Evolutionary conservation across 2,329 filamentous ascomycete species (phyloP).

Genomic region (Diaporthe citrichinensis): DNA sequence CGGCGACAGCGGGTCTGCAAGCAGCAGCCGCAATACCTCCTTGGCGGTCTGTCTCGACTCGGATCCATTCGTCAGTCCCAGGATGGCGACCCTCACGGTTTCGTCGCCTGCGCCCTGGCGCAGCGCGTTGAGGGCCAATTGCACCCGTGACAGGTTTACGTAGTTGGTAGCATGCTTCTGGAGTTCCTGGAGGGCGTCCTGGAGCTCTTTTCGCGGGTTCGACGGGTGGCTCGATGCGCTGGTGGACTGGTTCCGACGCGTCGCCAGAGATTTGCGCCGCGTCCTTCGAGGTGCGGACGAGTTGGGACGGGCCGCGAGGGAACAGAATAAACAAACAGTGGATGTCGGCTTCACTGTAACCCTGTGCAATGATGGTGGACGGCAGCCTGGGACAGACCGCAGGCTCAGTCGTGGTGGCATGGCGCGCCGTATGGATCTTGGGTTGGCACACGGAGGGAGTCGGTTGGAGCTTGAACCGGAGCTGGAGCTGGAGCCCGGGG

Average conservation of each 20-base stretch:
- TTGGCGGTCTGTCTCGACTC: slow-evolving; percentile 66
- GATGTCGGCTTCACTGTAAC: slow-evolving; percentile 29
- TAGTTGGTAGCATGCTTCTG: slow-evolving; percentile 72
- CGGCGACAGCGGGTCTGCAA: slow-evolving; percentile 77
- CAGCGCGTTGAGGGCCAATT: slow-evolving; percentile 78
- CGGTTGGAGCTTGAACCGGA: not conserved
- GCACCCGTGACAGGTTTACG: slow-evolving; percentile 78
- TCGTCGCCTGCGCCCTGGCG: slow-evolving; percentile 70
- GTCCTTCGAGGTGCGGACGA: slow-evolving; percentile 19
- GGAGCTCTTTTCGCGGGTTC: slow-evolving; percentile 66
- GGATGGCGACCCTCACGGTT: slow-evolving; percentile 70
- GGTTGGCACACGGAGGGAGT: not conserved
- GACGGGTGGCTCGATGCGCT: slow-evolving; percentile 6
- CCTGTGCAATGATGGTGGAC: slow-evolving; percentile 32
- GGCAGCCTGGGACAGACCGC: slow-evolving; percentile 45
- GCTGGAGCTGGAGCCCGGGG: slow-evolving; percentile 1
- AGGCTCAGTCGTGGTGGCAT: slow-evolving; percentile 52
- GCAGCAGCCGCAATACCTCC: slow-evolving; percentile 76
- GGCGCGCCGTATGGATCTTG: slow-evolving; percentile 32
- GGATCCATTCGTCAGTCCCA: slow-evolving; percentile 60
- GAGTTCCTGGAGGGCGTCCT: slow-evolving; percentile 71
- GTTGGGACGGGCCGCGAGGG: slow-evolving; percentile 43
- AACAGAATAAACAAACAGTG: slow-evolving; percentile 52
- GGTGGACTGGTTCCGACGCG: slow-evolving; percentile 47
- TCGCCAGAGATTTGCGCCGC: slow-evolving; percentile 38